A percentile compares a stretch with the other conserved stretches of the same genome.
Conservation (phyloP, 2,329 filamentous ascomycete genomes). For the Pleurostoma richardsiae region DNA sequence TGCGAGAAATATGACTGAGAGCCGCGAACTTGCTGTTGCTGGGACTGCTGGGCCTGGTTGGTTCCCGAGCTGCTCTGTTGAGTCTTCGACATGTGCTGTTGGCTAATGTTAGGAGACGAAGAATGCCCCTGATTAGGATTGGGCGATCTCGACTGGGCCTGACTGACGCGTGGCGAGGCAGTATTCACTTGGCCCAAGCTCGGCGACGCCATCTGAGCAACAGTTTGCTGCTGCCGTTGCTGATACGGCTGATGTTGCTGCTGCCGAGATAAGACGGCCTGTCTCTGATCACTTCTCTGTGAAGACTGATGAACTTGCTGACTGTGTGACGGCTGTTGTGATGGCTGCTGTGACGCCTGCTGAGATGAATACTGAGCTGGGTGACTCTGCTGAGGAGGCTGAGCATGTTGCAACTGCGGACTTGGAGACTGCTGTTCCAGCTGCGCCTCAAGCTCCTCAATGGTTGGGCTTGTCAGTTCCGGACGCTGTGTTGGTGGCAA, state of each 20-base stretch:
- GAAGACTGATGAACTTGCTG: conserved; percentile 11
- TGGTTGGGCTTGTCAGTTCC: conserved; percentile 7
- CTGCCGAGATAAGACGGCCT: conserved; percentile 8
- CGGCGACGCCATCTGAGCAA: conserved; percentile 7
- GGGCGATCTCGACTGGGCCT: conserved; percentile 8
- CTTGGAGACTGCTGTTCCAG: conserved; percentile 5
- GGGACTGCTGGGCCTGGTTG: conserved; percentile 4
- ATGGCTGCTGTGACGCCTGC: no score
- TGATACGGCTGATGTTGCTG: conserved; percentile 12
- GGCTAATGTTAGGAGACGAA: conserved; percentile 7
- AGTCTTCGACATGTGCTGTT: conserved; percentile 6
- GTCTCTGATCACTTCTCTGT: conserved; percentile 9
- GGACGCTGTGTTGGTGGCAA: not conserved
- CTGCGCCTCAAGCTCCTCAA: conserved; percentile 10
- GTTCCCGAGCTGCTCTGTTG: conserved; percentile 5
- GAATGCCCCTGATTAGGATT: conserved; percentile 4
- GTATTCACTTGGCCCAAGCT: conserved; percentile 7
- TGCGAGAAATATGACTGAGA: conserved; percentile 7
- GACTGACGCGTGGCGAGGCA: conserved; percentile 7
- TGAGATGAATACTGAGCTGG: no score
- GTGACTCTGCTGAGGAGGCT: conserved; percentile 4
- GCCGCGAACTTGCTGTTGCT: conserved; percentile 7
- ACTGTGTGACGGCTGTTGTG: no score
- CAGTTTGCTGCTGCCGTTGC: conserved; percentile 13
- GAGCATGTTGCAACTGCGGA: conserved; percentile 3